Percentiles rank a stretch among this genome's conserved stretches.
Conservation (phyloP, 2,329 filamentous ascomycete species). For the Daldinia sp. region DNA sequence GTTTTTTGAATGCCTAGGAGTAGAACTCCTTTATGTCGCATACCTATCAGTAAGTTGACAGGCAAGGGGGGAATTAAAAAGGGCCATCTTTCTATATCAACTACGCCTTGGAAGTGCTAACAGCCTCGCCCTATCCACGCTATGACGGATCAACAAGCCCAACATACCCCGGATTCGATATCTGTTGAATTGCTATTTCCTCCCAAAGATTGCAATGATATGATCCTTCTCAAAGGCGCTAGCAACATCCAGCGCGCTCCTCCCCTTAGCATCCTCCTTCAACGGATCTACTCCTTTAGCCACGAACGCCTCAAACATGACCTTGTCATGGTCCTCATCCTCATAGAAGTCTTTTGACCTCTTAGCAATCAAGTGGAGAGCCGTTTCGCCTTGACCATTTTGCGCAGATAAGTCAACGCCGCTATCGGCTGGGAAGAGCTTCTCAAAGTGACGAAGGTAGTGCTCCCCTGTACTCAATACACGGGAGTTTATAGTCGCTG, state of each 20-base stretch:
- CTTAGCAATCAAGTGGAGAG: background rate
- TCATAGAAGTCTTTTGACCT: background rate
- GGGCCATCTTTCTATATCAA: too few relatives aligned
- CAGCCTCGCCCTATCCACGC: too few relatives aligned
- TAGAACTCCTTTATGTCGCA: too few relatives aligned
- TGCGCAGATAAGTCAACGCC: background rate
- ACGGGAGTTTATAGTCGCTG: background rate
- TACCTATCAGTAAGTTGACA: too few relatives aligned
- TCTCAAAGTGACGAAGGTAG: background rate
- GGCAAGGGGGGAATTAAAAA: too few relatives aligned
- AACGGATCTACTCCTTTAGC: background rate
- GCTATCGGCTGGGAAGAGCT: background rate
- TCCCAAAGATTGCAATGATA: background rate
- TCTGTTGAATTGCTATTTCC: background rate
- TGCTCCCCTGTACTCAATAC: background rate
- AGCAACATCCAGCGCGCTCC: background rate
- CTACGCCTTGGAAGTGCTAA: too few relatives aligned
- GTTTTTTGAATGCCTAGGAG: too few relatives aligned
- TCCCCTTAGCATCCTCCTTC: conserved; percentile 5
- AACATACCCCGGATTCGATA: background rate
- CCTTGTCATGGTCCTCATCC: background rate
- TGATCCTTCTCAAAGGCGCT: background rate
- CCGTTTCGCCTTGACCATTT: background rate
- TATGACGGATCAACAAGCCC: background rate
- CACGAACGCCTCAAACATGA: background rate